Conservation (phyloP, 495 filamentous ascomycete genomes). For the Penicillium robsamsonii region DNA sequence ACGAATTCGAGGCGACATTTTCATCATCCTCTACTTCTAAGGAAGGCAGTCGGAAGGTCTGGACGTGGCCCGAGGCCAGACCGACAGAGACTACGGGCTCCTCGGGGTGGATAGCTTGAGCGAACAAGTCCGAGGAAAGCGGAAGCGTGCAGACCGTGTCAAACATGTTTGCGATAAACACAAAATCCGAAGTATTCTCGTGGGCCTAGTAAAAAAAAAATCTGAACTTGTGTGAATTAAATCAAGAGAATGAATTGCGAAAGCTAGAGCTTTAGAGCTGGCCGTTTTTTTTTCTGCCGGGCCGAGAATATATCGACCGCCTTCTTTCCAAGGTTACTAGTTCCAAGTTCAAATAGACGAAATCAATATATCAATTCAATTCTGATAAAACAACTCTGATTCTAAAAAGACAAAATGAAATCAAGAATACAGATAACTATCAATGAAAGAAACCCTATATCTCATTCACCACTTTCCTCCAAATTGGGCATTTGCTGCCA, state of each 20-base stretch:
- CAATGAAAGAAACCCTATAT: background rate
- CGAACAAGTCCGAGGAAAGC: conserved; percentile 81
- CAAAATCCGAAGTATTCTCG: background rate
- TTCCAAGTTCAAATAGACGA: background rate
- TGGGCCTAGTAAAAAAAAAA: background rate
- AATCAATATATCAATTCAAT: conserved; percentile 3
- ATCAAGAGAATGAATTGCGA: background rate
- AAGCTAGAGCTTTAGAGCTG: conserved; percentile 16
- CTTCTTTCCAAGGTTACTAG: conserved; percentile 2
- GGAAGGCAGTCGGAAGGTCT: conserved; percentile 75
- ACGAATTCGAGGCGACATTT: conserved; percentile 44
- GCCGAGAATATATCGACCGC: conserved; percentile 21
- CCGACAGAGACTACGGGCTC: conserved; percentile 83
- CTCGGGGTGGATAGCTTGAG: conserved; percentile 80
- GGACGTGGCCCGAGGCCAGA: conserved; percentile 79
- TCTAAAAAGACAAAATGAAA: background rate
- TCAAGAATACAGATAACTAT: conserved; percentile 3
- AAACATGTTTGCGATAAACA: conserved; percentile 52
- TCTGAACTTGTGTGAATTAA: background rate
- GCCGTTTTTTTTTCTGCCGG: conserved; percentile 20
- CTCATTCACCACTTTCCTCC: background rate
- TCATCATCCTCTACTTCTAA: conserved; percentile 46
- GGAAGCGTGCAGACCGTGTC: conserved; percentile 89
- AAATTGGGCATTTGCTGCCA: background rate
- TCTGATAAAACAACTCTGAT: background rate